Conservation (phyloP, 2,329 filamentous ascomycete genomes). For the Stagonosporopsis vannaccii region DNA sequence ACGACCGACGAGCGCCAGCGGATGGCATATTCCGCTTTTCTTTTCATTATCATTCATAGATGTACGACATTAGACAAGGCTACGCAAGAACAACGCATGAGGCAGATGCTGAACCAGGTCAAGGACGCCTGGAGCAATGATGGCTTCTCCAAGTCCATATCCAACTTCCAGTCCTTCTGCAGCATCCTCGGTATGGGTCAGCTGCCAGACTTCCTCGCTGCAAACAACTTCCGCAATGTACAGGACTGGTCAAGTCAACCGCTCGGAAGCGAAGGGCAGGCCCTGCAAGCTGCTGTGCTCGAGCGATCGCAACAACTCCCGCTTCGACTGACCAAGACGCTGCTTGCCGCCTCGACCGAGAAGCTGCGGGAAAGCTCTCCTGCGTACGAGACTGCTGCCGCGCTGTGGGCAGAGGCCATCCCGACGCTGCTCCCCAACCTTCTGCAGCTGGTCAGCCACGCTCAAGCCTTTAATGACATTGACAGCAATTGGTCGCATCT, state of each 20-base stretch:
- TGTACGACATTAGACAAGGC: conserved; percentile 75
- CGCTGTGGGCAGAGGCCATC: conserved; percentile 85
- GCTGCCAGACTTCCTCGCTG: conserved; percentile 79
- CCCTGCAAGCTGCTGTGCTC: conserved; percentile 79
- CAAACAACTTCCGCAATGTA: conserved; percentile 75
- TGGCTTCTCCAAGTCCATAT: conserved; percentile 71
- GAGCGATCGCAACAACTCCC: conserved; percentile 79
- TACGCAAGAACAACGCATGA: conserved; percentile 74
- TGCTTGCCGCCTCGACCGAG: conserved; percentile 92
- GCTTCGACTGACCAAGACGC: conserved; percentile 85
- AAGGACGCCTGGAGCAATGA: conserved; percentile 79
- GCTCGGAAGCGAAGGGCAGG: conserved; percentile 80
- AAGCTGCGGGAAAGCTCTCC: conserved; percentile 77
- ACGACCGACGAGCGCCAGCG: conserved; percentile 81
- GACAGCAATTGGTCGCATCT: conserved; percentile 78
- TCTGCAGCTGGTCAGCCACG: conserved; percentile 84
- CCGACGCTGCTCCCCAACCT: conserved; percentile 84
- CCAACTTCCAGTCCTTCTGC: conserved; percentile 80
- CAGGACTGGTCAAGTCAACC: conserved; percentile 82
- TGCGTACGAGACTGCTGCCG: conserved; percentile 76
- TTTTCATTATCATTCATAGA: conserved; percentile 94
- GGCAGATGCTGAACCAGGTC: conserved; percentile 82
- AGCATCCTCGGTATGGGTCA: conserved; percentile 79
- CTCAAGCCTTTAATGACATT: conserved; percentile 89
- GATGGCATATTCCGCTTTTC: conserved; percentile 85